phyloP scores from a whole-genome alignment of 768 basidiomycete genomes.

The Suillus sp. region DNA sequence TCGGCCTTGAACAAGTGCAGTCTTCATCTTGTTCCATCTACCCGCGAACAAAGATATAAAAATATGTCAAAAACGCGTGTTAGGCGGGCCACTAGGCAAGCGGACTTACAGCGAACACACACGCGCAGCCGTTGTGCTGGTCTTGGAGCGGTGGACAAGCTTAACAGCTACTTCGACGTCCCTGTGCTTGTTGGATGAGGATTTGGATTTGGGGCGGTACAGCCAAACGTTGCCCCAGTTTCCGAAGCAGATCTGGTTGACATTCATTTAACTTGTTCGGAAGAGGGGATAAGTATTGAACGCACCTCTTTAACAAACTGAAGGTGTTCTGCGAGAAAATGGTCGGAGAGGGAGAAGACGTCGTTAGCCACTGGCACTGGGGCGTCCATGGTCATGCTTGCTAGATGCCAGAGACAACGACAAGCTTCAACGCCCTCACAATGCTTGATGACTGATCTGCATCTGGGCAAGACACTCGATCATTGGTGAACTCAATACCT shows the following conservation, averaged over 20 bases:
- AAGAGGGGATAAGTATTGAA: neutral
- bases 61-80: slow-evolving; percentile 3
- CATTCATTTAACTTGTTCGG: slow-evolving; percentile 15
- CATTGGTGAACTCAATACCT: slow-evolving; percentile 54
- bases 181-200: slow-evolving; percentile 42
- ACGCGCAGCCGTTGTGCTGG: slow-evolving; percentile 84
- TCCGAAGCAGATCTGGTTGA: slow-evolving; percentile 78
- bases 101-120: slow-evolving; percentile 78
- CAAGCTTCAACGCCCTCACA: slow-evolving; percentile 43
- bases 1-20: slow-evolving; percentile 78
- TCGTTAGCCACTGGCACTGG: slow-evolving; percentile 39
- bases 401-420: slow-evolving; percentile 43
- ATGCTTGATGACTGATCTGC: slow-evolving; percentile 27
- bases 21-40: slow-evolving; percentile 99
- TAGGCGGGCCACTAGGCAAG: slow-evolving; percentile 2
- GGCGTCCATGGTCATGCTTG: slow-evolving; percentile 25
- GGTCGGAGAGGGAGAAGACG: slow-evolving; percentile 76
- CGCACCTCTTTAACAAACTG: slow-evolving; percentile 76
- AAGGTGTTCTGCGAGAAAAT: slow-evolving; percentile 66
- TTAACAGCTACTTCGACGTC: slow-evolving; percentile 80
- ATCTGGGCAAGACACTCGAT: slow-evolving; percentile 23
- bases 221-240: slow-evolving; percentile 95
- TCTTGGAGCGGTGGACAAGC: slow-evolving; percentile 83
- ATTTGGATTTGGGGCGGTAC: slow-evolving; percentile 59
- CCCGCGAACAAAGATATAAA: neutral